These are phyloP conservation scores for Pharus latifolius DNA, from an alignment of 176 grass and related monocot species.

Conservation along the genomic window DNA sequence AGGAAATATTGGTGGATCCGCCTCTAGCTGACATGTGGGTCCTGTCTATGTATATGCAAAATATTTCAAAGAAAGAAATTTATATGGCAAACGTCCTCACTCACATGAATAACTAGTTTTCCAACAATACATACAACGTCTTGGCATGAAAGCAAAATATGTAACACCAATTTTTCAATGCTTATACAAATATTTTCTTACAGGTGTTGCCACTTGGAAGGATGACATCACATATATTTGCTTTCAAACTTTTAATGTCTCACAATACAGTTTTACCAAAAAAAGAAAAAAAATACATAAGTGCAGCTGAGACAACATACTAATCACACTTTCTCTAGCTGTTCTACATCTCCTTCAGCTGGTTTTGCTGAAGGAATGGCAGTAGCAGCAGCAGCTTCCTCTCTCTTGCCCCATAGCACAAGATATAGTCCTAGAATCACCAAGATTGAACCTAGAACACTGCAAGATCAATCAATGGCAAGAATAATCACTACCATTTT, in stretches of 20 bases:
- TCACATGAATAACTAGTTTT: too few relatives aligned
- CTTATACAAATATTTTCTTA: neutral
- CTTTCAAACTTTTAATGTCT: neutral
- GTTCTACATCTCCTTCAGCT: neutral
- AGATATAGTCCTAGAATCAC: conserved; percentile 70
- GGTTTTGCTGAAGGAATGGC: neutral
- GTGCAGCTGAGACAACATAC: neutral
- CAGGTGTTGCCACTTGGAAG: neutral
- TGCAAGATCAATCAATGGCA: conserved; percentile 15
- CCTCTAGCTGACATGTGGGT: too few relatives aligned
- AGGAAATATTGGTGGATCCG: too few relatives aligned
- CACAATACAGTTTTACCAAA: neutral
- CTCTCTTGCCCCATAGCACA: conserved; percentile 81
- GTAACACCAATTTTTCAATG: neutral
- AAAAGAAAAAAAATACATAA: neutral
- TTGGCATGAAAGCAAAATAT: neutral
- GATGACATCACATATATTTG: neutral
- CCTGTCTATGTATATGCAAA: too few relatives aligned
- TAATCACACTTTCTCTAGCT: conserved; percentile 22
- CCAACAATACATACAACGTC: too few relatives aligned
- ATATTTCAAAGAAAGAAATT: too few relatives aligned
- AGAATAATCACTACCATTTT: neutral
- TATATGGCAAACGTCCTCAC: too few relatives aligned
- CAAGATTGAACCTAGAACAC: conserved; percentile 60
- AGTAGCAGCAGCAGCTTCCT: conserved; percentile 9